Conservation (phyloP, 441 rosid species). For the Geranium incanum region DNA sequence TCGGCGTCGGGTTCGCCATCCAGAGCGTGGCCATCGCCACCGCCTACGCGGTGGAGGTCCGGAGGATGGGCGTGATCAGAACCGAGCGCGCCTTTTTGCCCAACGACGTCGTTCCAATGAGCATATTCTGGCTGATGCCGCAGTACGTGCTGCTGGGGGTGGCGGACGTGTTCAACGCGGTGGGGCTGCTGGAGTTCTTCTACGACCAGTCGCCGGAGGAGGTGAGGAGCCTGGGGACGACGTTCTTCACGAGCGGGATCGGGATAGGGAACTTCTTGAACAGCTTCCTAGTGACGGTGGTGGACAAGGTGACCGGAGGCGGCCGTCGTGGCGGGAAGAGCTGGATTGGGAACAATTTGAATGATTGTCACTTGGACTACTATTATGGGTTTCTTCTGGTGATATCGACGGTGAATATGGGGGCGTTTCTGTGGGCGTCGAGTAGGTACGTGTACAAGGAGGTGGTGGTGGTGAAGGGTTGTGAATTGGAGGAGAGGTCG, state of each 20-base stretch:
- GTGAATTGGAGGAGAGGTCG: not conserved
- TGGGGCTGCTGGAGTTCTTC: slow-evolving; percentile 75
- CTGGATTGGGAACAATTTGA: slow-evolving; percentile 81
- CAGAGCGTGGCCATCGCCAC: slow-evolving; percentile 52
- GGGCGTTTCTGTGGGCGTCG: not conserved
- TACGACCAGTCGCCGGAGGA: slow-evolving; percentile 89
- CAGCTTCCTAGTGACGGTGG: slow-evolving; percentile 58
- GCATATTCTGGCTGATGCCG: slow-evolving; percentile 42
- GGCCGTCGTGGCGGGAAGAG: slow-evolving; percentile 34
- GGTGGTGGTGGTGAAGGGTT: not conserved
- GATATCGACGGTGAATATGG: slow-evolving; percentile 18
- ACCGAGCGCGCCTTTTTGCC: slow-evolving; percentile 37
- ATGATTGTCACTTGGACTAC: slow-evolving; percentile 68
- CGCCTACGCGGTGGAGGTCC: slow-evolving; percentile 45
- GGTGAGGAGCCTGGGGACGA: slow-evolving; percentile 87
- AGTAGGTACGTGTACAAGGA: not conserved
- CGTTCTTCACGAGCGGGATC: slow-evolving; percentile 46
- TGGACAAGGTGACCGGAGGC: slow-evolving; percentile 43
- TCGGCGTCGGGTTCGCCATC: slow-evolving; percentile 59
- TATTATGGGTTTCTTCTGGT: slow-evolving; percentile 64
- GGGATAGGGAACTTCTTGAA: slow-evolving; percentile 68
- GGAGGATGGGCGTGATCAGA: slow-evolving; percentile 48
- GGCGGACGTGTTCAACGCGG: slow-evolving; percentile 72
- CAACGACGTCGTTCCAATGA: slow-evolving; percentile 22
- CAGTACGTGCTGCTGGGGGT: slow-evolving; percentile 72